phyloP scores from a whole-genome alignment of 1,139 yeast species.

The Taphrina deformans region DNA sequence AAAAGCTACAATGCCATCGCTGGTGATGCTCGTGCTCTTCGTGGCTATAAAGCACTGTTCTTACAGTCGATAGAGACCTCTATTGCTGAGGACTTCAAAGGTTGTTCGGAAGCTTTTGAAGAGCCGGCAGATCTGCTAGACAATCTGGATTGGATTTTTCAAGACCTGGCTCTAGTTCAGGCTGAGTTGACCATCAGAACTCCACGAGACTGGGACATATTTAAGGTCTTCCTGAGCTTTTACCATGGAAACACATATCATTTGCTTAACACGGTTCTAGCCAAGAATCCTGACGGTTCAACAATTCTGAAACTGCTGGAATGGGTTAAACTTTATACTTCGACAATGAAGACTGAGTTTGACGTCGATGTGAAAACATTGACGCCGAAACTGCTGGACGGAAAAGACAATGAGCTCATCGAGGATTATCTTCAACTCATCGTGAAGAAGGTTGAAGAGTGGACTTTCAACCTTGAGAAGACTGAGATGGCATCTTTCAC shows the following conservation, averaged over 20 bases:
- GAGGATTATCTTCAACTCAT: conserved; percentile 74
- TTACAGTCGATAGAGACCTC: conserved; percentile 61
- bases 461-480: conserved; percentile 67
- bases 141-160: conserved; percentile 79
- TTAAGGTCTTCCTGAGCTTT: conserved; percentile 60
- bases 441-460: conserved; percentile 71
- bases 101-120: conserved; percentile 60
- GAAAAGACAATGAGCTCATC: conserved; percentile 64
- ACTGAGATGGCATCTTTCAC: conserved; percentile 65
- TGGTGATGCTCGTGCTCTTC: conserved; percentile 45
- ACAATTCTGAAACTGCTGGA: conserved; percentile 56
- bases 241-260: conserved; percentile 69
- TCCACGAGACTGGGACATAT: conserved; percentile 77
- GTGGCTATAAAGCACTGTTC: conserved; percentile 69
- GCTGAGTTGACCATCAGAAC: conserved; percentile 58
- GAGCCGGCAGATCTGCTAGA: conserved; percentile 57
- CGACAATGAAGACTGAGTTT: conserved; percentile 53
- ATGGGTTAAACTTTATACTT: conserved; percentile 69
- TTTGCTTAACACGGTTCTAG: conserved; percentile 62
- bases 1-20: conserved; percentile 20
- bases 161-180: conserved; percentile 68
- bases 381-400: conserved; percentile 52
- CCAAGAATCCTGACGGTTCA: conserved; percentile 62
- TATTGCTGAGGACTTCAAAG: conserved; percentile 64
- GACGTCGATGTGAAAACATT: conserved; percentile 50